These are phyloP conservation scores for Candolleomyces efflorescens DNA, from an alignment of 768 basidiomycete genomes.

Conservation along the genomic window DNA sequence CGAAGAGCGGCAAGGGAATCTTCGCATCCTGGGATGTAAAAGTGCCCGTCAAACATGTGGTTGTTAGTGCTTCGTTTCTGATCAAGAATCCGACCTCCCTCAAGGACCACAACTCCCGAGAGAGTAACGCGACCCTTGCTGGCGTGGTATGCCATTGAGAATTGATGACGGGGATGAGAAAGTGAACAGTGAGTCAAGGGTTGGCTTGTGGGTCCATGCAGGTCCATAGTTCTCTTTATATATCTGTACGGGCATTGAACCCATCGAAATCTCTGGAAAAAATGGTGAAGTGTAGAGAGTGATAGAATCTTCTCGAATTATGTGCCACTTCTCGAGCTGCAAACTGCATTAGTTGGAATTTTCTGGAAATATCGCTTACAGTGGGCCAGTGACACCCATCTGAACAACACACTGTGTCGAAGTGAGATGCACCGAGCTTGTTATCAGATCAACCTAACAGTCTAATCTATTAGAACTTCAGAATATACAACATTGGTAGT, in stretches of 20 bases:
- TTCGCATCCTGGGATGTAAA: not conserved
- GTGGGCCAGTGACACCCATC: not conserved
- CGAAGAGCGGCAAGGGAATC: not conserved
- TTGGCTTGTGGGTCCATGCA: not conserved
- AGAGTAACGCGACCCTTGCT: not conserved
- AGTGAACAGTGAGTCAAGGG: not conserved
- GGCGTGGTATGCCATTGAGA: not conserved
- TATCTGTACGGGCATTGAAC: too few relatives aligned
- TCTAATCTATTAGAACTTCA: conserved; percentile 18
- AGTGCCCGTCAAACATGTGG: not conserved
- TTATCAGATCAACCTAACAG: not conserved
- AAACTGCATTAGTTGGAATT: too few relatives aligned
- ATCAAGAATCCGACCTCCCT: not conserved
- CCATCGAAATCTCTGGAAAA: too few relatives aligned
- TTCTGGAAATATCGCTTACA: too few relatives aligned
- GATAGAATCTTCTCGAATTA: too few relatives aligned
- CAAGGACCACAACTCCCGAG: not conserved
- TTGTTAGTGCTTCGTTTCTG: not conserved
- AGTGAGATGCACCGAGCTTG: not conserved
- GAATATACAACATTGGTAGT: conserved; percentile 26
- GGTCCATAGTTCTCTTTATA: too few relatives aligned
- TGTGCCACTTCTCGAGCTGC: too few relatives aligned
- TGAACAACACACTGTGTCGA: not conserved
- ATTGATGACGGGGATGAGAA: not conserved
- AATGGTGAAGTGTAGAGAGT: too few relatives aligned